A percentile compares a stretch with the other conserved stretches of the same genome.
Conservation (phyloP, 192 early-diverging fungal genomes). For the Coemansia sp. region DNA sequence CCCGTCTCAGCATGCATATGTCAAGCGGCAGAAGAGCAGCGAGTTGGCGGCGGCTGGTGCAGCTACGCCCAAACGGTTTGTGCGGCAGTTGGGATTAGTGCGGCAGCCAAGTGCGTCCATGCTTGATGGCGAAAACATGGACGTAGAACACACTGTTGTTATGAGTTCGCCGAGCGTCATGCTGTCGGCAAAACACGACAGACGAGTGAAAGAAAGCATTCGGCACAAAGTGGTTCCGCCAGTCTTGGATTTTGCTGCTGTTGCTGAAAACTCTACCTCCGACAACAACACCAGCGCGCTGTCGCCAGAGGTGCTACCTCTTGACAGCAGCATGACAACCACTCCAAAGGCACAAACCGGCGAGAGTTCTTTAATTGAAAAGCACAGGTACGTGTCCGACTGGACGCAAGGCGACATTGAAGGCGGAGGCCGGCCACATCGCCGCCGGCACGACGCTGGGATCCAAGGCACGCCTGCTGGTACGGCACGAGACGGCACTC, state of each 20-base stretch:
- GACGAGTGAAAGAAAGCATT: conserved; percentile 7
- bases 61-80: not conserved
- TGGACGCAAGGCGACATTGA: conserved; percentile 34
- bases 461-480: conserved; percentile 15
- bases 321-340: conserved; percentile 8
- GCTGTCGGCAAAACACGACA: conserved; percentile 33
- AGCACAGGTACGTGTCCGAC: conserved; percentile 19
- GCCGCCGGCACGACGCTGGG: conserved; percentile 18
- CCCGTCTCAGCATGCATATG: conserved; percentile 26
- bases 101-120: not conserved
- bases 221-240: conserved; percentile 11
- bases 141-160: conserved; percentile 19
- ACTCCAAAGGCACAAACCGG: conserved; percentile 33
- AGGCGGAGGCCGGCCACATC: conserved; percentile 42
- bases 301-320: not conserved
- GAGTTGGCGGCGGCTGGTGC: not conserved
- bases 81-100: not conserved
- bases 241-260: conserved; percentile 1
- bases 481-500: not conserved
- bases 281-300: not conserved
- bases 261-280: not conserved
- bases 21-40: conserved; percentile 19
- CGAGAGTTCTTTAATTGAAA: conserved; percentile 1
- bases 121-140: conserved; percentile 16
- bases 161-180: conserved; percentile 31